These are phyloP conservation scores for Prunus mira DNA, from an alignment of 306 rosid genomes.

Conservation along the genomic window DNA sequence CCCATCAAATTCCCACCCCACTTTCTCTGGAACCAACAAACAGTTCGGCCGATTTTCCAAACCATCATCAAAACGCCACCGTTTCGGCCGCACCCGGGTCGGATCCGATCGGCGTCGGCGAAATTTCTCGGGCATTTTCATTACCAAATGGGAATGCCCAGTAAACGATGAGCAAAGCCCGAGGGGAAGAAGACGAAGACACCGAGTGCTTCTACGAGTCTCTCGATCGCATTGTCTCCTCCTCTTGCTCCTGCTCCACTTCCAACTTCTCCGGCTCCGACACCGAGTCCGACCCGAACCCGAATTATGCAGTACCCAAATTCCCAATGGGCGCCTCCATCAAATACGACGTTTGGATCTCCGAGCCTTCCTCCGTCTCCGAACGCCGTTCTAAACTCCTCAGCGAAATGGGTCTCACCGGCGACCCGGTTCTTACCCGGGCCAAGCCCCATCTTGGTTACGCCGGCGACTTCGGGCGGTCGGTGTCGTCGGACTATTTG, in stretches of 20 bases:
- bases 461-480: constrained; percentile 41
- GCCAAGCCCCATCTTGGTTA: constrained; percentile 23
- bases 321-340: constrained; percentile 50
- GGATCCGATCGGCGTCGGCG: constrained; percentile 31
- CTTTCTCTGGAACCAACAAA: neutral
- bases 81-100: constrained; percentile 1
- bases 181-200: constrained; percentile 47
- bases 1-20: constrained; percentile 18
- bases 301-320: constrained; percentile 41
- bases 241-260: constrained; percentile 83
- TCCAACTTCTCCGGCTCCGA: constrained; percentile 65
- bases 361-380: constrained; percentile 82
- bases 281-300: constrained; percentile 4
- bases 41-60: neutral
- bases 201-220: constrained; percentile 80
- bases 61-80: neutral
- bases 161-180: constrained; percentile 67
- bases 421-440: constrained; percentile 56
- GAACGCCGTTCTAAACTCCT: constrained; percentile 84
- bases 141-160: constrained; percentile 79
- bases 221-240: constrained; percentile 77
- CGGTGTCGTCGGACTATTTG: constrained; percentile 48
- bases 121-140: constrained; percentile 48
- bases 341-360: constrained; percentile 89
- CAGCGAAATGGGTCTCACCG: constrained; percentile 67